Base-by-base conservation (phyloP, 164 flowering plant species). In the Nymphaea thermarum region DNA sequence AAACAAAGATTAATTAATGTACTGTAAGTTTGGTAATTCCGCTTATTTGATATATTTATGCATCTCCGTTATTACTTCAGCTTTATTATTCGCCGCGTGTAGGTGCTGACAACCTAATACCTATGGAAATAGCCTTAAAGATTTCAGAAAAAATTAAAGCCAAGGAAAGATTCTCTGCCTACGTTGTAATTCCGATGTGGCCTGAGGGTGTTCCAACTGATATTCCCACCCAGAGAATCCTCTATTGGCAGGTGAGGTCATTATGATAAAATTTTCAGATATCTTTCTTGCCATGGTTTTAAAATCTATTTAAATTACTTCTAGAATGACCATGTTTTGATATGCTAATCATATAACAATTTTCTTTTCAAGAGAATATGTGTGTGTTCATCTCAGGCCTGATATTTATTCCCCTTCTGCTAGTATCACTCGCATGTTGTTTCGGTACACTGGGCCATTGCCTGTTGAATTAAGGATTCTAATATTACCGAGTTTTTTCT, bases 71-170 rank as follows among this genome's bases (percentile, higher is more conserved):
- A 51, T 51, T 51, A 51, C 57, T 10, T 51, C n/a, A 8, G 57
- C 14, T 51, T 51, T 51, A 10, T 51, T 51, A 3, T 5, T 51
- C 57, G 8, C 57, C 14, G 57, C 57, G 8, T 6, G 53, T 71
- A 94, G 98, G 98, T 81, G 98, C 98, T 6, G 83, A 94, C 73
- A 94, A 94, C 76, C 79, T 94, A 77, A 90, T 94, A 76, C 99
- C 96, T n/a, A 88, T 91, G 91, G 99, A 94, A 77, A 90, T 91
- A 62, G 96, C 98, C 25, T 86, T 94, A 11, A 94, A 94, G 80
- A 88, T 94, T 76, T 89, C 93, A 6, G 82, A 83, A 6, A 91
- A 94, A 66, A 91, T 94, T 57, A 87, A 81, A 84, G 92, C 92
- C 55, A 80, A 86, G 71, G 90, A 90, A 80, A 87, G 98, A 80